Evolutionary conservation across 2,329 filamentous ascomycete genomes (phyloP), one percentile per base, ranked within the genome.

Genomic region (Dendryphion nanum): DNA sequence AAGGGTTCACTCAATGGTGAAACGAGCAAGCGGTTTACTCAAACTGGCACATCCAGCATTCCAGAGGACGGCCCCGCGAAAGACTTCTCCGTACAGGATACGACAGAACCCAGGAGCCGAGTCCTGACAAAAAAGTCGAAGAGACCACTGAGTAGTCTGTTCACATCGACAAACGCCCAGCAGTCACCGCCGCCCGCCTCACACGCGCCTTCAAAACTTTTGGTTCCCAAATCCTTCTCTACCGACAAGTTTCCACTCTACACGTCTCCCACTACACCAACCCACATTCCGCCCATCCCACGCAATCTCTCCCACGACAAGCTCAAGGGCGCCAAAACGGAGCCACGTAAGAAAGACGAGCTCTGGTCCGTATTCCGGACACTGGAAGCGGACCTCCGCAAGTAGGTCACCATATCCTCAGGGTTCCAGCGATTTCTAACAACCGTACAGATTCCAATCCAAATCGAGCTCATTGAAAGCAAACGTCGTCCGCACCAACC

Each of bases 391-490:
- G 83, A 86, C 57, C 82, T 76, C 53, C 75, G 82, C 52, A 86
- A 85, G 74, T 81, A 66, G 44, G 71, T 59, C 10, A 30, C 23
- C 15, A 18, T 30, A 35, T 33, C 35, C 17, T 13, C 14, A 5
- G 7, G 14, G n/a, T n/a, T n/a, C n/a, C n/a, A n/a, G n/a, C n/a
- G 24, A 24, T 18, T 30, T 10, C 37, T 18, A 31, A 38, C 12
- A 5, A 18, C 10, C 4, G 21, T 39, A 21, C 46, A 79, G 75
- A 46, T 94, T 95, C 53, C 77, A 83, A 45, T 74, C 79, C 41
- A 94, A 89, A 64, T 81, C 83, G 21, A 85, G 76, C 51, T 73
- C 83, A 1, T 72, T 89, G 50, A 89, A 89, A 58, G 85, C 88
- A 47, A 83, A 81, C 47, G 77, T 90, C 31, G 77, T 95, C 40